phyloP scores from a whole-genome alignment of 306 rosid species.

The Cucumis hystrix region DNA sequence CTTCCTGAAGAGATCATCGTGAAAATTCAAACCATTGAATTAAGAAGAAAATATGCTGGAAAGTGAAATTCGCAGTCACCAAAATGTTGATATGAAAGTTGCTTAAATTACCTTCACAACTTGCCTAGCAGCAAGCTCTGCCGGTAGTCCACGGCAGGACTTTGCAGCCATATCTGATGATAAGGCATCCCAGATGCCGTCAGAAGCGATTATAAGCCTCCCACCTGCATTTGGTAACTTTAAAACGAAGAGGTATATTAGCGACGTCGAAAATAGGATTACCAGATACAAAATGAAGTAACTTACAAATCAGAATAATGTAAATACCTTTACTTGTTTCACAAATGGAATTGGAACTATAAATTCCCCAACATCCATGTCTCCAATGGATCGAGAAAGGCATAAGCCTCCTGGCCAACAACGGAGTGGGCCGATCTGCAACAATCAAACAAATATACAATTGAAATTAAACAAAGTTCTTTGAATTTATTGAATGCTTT shows the following conservation, averaged over 20 bases:
- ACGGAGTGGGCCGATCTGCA: constrained; percentile 95
- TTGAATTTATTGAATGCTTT: background rate
- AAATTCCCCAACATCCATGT: constrained; percentile 95
- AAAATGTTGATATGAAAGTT: background rate
- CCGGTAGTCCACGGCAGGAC: constrained; percentile 79
- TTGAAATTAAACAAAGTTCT: background rate
- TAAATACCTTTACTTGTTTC: constrained; percentile 84
- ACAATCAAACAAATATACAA: background rate
- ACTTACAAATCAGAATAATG: background rate
- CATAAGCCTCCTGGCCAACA: constrained; percentile 99
- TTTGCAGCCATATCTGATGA: constrained; percentile 85
- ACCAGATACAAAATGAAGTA: background rate
- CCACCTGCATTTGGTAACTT: constrained; percentile 83
- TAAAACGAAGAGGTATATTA: constrained; percentile 15
- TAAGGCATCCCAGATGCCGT: constrained; percentile 95
- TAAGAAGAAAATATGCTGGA: background rate
- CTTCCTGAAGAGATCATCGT: constrained; percentile 41
- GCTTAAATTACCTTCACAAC: constrained; percentile 66
- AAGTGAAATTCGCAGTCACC: background rate
- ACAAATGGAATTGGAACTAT: constrained; percentile 90
- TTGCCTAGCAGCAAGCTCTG: constrained; percentile 88
- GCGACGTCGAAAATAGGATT: background rate
- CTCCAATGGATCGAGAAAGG: constrained; percentile 95
- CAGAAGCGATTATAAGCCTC: constrained; percentile 90
- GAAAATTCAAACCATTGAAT: background rate